phyloP scores from a whole-genome alignment of 768 basidiomycete genomes.

The Lactifluus volemus region DNA sequence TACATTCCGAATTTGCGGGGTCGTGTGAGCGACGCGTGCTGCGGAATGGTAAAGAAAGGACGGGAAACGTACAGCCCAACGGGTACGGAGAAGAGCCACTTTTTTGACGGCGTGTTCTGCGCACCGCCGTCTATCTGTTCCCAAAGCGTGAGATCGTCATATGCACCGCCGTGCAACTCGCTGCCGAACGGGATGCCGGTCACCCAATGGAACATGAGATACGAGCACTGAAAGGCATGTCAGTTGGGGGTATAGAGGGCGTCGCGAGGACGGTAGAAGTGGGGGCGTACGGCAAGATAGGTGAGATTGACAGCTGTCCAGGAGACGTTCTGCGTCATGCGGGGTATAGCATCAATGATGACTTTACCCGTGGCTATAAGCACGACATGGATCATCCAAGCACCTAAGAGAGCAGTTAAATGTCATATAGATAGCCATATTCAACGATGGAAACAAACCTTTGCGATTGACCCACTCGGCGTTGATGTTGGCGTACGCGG shows the following conservation, averaged over 20 bases:
- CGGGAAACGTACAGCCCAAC: constrained; percentile 64
- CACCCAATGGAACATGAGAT: constrained; percentile 98
- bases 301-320: constrained; percentile 91
- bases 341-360: constrained; percentile 87
- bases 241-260: not conserved
- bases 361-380: constrained; percentile 88
- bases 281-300: constrained; percentile 73
- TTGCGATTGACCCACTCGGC: constrained; percentile 93
- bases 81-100: constrained; percentile 89
- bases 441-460: constrained; percentile 36
- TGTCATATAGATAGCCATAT: not conserved
- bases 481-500: constrained; percentile 76
- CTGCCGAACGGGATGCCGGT: constrained; percentile 94
- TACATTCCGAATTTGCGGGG: constrained; percentile 25
- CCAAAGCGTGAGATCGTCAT: constrained; percentile 97
- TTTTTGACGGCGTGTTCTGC: constrained; percentile 97
- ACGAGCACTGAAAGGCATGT: constrained; percentile 38
- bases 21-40: constrained; percentile 7
- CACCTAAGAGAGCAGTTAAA: constrained; percentile 44
- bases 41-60: not conserved
- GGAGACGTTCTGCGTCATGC: constrained; percentile 87
- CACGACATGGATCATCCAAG: constrained; percentile 96
- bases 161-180: constrained; percentile 82
- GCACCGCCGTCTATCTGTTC: constrained; percentile 99
- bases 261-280: not conserved